phyloP scores from a whole-genome alignment of 179 eudicot genomes.

The Silene vulgaris region DNA sequence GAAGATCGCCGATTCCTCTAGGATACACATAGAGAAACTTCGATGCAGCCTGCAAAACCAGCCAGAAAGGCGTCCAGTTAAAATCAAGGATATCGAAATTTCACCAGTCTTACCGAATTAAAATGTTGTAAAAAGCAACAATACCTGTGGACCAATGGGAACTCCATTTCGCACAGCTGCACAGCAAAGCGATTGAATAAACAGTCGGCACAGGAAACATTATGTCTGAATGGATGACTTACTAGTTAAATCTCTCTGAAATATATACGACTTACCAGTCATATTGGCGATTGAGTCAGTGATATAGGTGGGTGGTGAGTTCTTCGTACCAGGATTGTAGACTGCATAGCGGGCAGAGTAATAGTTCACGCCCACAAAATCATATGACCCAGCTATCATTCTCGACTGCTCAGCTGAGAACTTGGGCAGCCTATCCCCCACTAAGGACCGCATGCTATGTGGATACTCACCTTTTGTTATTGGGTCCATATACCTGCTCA shows the following conservation, averaged over 20 bases:
- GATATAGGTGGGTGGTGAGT: constrained; percentile 27
- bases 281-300: constrained; percentile 32
- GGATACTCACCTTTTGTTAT: constrained; percentile 49
- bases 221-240: background rate
- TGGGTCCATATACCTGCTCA: constrained; percentile 49
- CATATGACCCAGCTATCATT: constrained; percentile 45
- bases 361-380: constrained; percentile 56
- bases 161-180: constrained; percentile 37
- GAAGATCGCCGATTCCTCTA: constrained; percentile 37
- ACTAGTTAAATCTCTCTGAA: background rate
- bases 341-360: constrained; percentile 45
- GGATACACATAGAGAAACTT: constrained; percentile 37
- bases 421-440: constrained; percentile 36
- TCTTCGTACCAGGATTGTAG: constrained; percentile 23
- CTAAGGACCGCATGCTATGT: constrained; percentile 30
- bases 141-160: constrained; percentile 38
- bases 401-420: constrained; percentile 36
- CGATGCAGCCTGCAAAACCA: constrained; percentile 24
- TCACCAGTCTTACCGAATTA: background rate
- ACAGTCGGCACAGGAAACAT: background rate
- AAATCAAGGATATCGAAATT: background rate
- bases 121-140: background rate
- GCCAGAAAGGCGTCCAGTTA: background rate
- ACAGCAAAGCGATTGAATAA: background rate
- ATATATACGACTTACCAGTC: constrained; percentile 26